phyloP scores from a whole-genome alignment of 129 eudicot genomes.

The Heracleum sosnowskyi region DNA sequence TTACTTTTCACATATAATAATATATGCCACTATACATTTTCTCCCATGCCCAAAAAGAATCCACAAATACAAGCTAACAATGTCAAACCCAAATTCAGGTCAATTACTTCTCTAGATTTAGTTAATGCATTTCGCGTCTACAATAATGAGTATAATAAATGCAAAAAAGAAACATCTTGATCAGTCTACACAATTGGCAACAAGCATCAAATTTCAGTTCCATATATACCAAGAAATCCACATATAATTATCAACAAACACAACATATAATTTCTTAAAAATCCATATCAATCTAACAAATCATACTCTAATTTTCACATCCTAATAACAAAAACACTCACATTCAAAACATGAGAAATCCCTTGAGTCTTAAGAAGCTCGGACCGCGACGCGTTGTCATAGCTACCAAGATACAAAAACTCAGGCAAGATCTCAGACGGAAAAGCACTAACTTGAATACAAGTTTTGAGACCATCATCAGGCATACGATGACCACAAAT shows the following conservation, averaged over 20 bases:
- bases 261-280: too few relatives aligned
- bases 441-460: slow-evolving; percentile 61
- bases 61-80: not conserved
- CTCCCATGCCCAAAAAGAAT: not conserved
- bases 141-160: not conserved
- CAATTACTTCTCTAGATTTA: not conserved
- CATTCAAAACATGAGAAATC: slow-evolving; percentile 85
- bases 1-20: not conserved
- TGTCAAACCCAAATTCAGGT: not conserved
- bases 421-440: slow-evolving; percentile 91
- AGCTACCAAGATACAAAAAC: slow-evolving; percentile 80
- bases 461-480: slow-evolving; percentile 38
- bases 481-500: slow-evolving; percentile 93
- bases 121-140: not conserved
- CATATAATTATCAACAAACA: not conserved
- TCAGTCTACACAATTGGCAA: not conserved
- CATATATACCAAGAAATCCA: not conserved
- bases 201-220: not conserved
- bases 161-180: not conserved
- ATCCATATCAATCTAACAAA: not conserved
- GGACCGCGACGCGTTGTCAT: slow-evolving; percentile 88
- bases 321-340: slow-evolving; percentile 10
- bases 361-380: slow-evolving; percentile 93
- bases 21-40: not conserved
- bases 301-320: not conserved